phyloP scores from a whole-genome alignment of 768 basidiomycete genomes.

The Floccularia luteovirens region DNA sequence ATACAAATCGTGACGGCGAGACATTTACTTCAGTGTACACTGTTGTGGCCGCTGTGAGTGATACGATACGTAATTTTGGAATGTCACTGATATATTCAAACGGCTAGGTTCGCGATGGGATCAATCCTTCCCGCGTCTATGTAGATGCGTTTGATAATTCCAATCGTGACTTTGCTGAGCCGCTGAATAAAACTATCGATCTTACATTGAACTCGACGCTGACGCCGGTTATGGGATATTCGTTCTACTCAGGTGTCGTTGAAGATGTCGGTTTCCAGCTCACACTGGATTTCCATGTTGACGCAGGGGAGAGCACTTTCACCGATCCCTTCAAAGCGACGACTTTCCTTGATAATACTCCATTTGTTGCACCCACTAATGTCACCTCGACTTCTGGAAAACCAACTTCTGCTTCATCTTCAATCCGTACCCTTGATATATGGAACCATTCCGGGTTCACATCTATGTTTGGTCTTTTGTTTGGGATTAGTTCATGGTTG shows the following conservation, averaged over 20 bases:
- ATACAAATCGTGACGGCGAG: slow-evolving; percentile 4
- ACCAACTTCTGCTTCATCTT: no score
- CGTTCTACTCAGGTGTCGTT: slow-evolving; percentile 18
- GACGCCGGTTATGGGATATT: slow-evolving; percentile 18
- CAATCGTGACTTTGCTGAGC: slow-evolving; percentile 13
- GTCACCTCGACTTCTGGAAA: background rate
- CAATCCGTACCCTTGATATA: no score
- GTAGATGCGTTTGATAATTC: slow-evolving; percentile 18
- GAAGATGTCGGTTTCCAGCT: slow-evolving; percentile 20
- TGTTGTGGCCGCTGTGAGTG: slow-evolving; percentile 19
- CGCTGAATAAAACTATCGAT: slow-evolving; percentile 18
- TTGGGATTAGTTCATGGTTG: no score
- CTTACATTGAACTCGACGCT: slow-evolving; percentile 15
- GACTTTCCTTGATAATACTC: slow-evolving; percentile 17
- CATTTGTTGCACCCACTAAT: slow-evolving; percentile 13
- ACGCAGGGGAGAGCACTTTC: slow-evolving; percentile 18
- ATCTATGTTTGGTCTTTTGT: no score
- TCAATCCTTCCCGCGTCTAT: slow-evolving; percentile 18
- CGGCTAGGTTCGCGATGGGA: slow-evolving; percentile 17
- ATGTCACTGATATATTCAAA: background rate
- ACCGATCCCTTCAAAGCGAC: slow-evolving; percentile 20
- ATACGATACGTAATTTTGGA: background rate
- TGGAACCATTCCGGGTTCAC: no score
- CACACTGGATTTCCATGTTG: slow-evolving; percentile 19
- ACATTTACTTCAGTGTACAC: slow-evolving; percentile 12